Evolutionary conservation across 2,329 filamentous ascomycete species (phyloP).

Genomic region (Bisporella sp.): DNA sequence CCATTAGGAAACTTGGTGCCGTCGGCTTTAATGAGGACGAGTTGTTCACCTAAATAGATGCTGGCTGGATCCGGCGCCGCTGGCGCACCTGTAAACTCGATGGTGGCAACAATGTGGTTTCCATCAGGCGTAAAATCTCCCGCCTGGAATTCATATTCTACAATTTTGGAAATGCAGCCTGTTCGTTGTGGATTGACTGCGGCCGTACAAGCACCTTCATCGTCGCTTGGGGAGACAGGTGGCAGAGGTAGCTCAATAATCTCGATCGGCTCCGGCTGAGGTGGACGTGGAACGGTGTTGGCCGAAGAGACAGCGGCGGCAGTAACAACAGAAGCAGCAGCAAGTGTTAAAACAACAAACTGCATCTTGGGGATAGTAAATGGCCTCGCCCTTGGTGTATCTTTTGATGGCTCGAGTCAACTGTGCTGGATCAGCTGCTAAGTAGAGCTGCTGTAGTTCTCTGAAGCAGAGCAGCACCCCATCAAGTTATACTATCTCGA

Average conservation of each 20-base stretch:
- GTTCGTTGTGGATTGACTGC: conserved; percentile 29
- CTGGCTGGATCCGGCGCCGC: conserved; percentile 31
- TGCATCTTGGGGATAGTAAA: too few relatives aligned
- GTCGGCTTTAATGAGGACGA: conserved; percentile 37
- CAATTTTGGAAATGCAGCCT: conserved; percentile 29
- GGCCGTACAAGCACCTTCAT: conserved; percentile 27
- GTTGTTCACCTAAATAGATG: conserved; percentile 34
- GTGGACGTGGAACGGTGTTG: conserved; percentile 11
- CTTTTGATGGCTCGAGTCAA: too few relatives aligned
- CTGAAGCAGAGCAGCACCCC: too few relatives aligned
- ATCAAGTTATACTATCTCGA: too few relatives aligned
- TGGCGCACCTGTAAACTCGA: conserved; percentile 37
- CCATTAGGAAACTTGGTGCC: conserved; percentile 35
- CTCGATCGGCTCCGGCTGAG: conserved; percentile 28
- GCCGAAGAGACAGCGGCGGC: too few relatives aligned
- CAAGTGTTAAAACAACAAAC: too few relatives aligned
- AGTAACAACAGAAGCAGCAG: too few relatives aligned
- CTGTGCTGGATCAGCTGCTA: too few relatives aligned
- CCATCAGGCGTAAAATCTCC: conserved; percentile 35
- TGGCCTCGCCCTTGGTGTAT: too few relatives aligned
- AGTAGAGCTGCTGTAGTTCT: too few relatives aligned
- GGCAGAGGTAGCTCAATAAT: conserved; percentile 32
- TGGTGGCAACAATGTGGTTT: conserved; percentile 33
- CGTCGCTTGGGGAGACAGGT: conserved; percentile 24
- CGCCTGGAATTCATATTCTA: conserved; percentile 13